Percentiles rank a stretch among this genome's conserved stretches.
These are phyloP conservation scores for Puya raimondii DNA, from an alignment of 176 grass and related monocot species.

Conservation along the genomic window DNA sequence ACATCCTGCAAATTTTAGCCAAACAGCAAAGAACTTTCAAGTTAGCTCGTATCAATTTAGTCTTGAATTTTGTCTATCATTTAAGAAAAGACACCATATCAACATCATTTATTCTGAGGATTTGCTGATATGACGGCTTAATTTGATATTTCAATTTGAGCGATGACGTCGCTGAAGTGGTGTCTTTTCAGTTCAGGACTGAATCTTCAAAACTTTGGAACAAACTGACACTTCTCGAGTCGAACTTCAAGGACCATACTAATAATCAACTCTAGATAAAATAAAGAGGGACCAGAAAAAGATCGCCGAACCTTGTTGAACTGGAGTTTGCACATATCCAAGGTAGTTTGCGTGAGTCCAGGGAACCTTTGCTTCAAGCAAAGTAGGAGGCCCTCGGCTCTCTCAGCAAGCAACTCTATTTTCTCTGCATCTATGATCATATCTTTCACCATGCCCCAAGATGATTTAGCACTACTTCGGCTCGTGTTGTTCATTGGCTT, in stretches of 20 bases:
- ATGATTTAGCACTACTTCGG: slow-evolving; percentile 46
- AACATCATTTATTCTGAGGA: too few relatives aligned
- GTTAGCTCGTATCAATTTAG: too few relatives aligned
- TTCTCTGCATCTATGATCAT: slow-evolving; percentile 73
- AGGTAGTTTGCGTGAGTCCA: slow-evolving; percentile 71
- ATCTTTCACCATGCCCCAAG: slow-evolving; percentile 83
- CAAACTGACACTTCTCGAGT: too few relatives aligned
- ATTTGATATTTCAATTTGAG: too few relatives aligned
- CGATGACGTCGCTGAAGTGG: too few relatives aligned
- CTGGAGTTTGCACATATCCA: slow-evolving; percentile 96
- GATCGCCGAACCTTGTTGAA: slow-evolving; percentile 61
- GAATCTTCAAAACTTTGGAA: too few relatives aligned
- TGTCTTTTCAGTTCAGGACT: too few relatives aligned
- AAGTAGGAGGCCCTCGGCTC: slow-evolving; percentile 68
- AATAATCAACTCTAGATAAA: slow-evolving; percentile 1
- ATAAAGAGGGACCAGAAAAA: neutral
- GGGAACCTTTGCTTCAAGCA: slow-evolving; percentile 97
- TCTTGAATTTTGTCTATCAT: too few relatives aligned
- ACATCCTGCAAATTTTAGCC: slow-evolving; percentile 53
- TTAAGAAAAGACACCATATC: too few relatives aligned
- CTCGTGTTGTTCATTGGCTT: slow-evolving; percentile 39
- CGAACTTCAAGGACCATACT: neutral
- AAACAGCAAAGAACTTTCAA: too few relatives aligned
- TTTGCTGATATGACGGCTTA: too few relatives aligned
- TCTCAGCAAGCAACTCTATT: slow-evolving; percentile 55